These are phyloP conservation scores for Cyclanthera cordifolia DNA, from an alignment of 306 rosid species.

Conservation along the genomic window DNA sequence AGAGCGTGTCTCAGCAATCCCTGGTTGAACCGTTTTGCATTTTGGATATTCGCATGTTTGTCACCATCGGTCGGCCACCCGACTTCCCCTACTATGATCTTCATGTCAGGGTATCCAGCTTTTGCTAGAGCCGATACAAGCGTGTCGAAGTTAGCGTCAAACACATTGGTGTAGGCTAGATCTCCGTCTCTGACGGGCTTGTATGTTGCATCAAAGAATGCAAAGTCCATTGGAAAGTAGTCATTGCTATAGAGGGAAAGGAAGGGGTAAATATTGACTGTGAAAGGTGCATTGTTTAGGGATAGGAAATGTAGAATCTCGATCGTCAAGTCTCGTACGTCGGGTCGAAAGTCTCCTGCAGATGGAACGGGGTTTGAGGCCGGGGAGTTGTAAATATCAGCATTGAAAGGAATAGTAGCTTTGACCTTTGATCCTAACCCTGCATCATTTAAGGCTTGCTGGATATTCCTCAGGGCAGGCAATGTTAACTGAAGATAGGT, in stretches of 20 bases:
- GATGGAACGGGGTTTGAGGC: slow-evolving; percentile 73
- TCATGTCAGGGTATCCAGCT: slow-evolving; percentile 61
- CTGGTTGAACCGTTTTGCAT: slow-evolving; percentile 61
- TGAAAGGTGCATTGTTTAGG: slow-evolving; percentile 55
- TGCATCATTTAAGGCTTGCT: slow-evolving; percentile 50
- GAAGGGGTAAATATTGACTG: slow-evolving; percentile 79
- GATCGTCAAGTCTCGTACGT: slow-evolving; percentile 39
- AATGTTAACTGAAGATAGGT: slow-evolving; percentile 41
- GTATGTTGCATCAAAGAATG: slow-evolving; percentile 65
- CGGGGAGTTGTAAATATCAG: slow-evolving; percentile 77
- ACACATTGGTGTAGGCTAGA: slow-evolving; percentile 56
- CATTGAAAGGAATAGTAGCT: slow-evolving; percentile 88
- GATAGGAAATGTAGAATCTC: slow-evolving; percentile 51
- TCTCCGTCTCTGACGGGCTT: slow-evolving; percentile 52
- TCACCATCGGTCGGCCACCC: slow-evolving; percentile 95
- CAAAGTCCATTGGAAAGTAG: slow-evolving; percentile 74
- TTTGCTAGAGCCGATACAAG: slow-evolving; percentile 46
- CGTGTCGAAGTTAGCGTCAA: slow-evolving; percentile 75
- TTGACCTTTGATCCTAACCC: slow-evolving; percentile 55
- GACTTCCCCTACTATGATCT: slow-evolving; percentile 60
- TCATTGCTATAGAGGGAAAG: slow-evolving; percentile 59
- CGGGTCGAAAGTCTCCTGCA: slow-evolving; percentile 79
- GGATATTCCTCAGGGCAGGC: slow-evolving; percentile 77
- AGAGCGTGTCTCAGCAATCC: slow-evolving; percentile 48
- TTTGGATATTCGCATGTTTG: slow-evolving; percentile 36